Evolutionary conservation across 768 basidiomycete genomes (phyloP), one percentile per base, ranked within the genome.

Genomic region (Collybia sordida): DNA sequence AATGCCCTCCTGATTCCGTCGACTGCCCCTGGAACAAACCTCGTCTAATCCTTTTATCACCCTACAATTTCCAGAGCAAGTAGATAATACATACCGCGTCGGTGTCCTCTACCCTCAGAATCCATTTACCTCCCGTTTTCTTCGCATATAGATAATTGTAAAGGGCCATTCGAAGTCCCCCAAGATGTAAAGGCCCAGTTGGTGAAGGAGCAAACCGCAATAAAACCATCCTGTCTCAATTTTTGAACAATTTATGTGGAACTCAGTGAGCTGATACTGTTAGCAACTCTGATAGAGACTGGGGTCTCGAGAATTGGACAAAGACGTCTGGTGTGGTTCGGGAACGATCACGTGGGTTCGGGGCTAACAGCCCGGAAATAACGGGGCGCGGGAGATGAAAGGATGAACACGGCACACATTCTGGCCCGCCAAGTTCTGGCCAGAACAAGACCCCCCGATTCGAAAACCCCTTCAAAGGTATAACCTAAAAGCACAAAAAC

Each of bases 191-290:
- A 25, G 87, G 80, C 1, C 97, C 97, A 0, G 97, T 99, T 1
- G 97, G 97, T 1, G 97, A 98, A 1, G 97, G 97, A 2, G 96
- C 97, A 66, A 99, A 98, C 14, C 97, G 86, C 14, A 98, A 68
- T 15, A 93, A 73, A 9, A 77, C 78, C 75, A 85, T 84, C 18
- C 46, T 36, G 39, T n/a, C 18, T 7, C 39, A 23, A 40, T 40
- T 8, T 40, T 11, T 3, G 3, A 4, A 7, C 31, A 31, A 12
- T 11, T 3, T 11, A 3, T 6, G 9, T 4, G 11, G 3, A 6
- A 11, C 3, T 12, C 31, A 31, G 11, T 31, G 9, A 31, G 11
- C 9, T 31, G 9, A 4, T 11, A 11, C 11, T 14, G 9, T 4
- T 14, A 4, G 14, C 27, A 31, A 2, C 11, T 14, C 9, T 14